Evolutionary conservation across 176 grass and related monocot genomes (phyloP).

Genomic region (Hordeum marinum): DNA sequence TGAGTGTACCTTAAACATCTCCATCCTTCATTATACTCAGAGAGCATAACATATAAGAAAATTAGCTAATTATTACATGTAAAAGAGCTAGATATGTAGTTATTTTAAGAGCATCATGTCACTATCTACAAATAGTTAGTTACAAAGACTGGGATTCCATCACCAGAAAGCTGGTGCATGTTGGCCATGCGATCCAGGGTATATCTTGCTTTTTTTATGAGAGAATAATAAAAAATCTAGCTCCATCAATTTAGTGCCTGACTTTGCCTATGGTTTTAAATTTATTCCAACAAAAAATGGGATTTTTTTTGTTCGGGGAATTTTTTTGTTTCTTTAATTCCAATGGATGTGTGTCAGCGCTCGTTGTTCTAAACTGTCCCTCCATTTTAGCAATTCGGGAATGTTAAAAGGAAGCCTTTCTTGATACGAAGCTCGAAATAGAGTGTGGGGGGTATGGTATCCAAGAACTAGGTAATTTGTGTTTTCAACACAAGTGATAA

Average conservation of each 20-base stretch:
- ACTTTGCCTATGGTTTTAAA: background rate
- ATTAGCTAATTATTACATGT: background rate
- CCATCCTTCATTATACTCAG: background rate
- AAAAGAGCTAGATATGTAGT: background rate
- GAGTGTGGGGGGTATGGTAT: background rate
- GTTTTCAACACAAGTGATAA: background rate
- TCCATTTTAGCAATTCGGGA: constrained; percentile 3
- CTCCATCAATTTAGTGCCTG: constrained; percentile 36
- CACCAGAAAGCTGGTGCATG: constrained; percentile 12
- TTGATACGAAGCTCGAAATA: background rate
- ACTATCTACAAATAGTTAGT: constrained; percentile 21
- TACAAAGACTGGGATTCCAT: constrained; percentile 37
- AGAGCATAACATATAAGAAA: background rate
- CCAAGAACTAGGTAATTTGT: background rate
- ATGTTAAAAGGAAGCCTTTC: background rate
- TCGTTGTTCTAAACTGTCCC: background rate
- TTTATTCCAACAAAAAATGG: background rate
- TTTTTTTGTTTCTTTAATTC: background rate
- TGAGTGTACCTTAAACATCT: too few species aligned
- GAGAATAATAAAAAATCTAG: constrained; percentile 26
- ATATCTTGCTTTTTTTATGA: constrained; percentile 33
- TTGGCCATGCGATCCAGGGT: constrained; percentile 7
- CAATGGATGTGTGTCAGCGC: background rate
- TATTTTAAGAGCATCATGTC: constrained; percentile 9
- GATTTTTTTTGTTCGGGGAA: background rate